phyloP scores from a whole-genome alignment of 768 basidiomycete species.

The Collybia sp. region DNA sequence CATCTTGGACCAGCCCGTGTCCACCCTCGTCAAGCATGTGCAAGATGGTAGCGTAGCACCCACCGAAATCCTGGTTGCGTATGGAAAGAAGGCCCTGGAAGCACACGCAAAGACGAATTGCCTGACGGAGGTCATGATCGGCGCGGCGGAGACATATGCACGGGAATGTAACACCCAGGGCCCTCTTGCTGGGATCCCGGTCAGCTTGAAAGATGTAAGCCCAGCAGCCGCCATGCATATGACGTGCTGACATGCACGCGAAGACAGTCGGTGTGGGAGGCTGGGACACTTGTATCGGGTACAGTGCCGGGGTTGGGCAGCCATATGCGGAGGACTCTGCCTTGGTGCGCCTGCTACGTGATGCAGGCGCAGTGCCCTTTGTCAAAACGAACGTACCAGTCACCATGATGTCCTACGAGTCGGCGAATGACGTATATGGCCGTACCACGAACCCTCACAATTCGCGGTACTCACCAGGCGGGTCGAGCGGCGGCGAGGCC shows the following conservation, averaged over 20 bases:
- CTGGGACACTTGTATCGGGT: slow-evolving; percentile 56
- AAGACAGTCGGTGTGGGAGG: slow-evolving; percentile 51
- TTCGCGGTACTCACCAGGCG: slow-evolving; percentile 49
- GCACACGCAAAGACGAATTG: slow-evolving; percentile 50
- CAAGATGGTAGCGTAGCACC: slow-evolving; percentile 23
- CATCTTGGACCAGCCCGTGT: slow-evolving; percentile 25
- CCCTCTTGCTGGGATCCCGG: slow-evolving; percentile 50
- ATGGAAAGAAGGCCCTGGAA: slow-evolving; percentile 39
- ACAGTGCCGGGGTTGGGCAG: slow-evolving; percentile 42
- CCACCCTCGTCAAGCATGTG: slow-evolving; percentile 23
- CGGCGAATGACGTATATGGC: slow-evolving; percentile 54
- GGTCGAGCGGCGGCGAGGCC: slow-evolving; percentile 65
- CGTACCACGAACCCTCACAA: slow-evolving; percentile 60
- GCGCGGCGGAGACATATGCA: slow-evolving; percentile 27
- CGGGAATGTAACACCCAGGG: slow-evolving; percentile 23
- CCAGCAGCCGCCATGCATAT: not conserved
- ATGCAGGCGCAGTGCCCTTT: slow-evolving; percentile 62
- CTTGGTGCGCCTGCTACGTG: slow-evolving; percentile 45
- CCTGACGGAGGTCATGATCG: slow-evolving; percentile 51
- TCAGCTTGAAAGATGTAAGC: slow-evolving; percentile 46
- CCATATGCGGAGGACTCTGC: slow-evolving; percentile 44
- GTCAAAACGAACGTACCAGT: slow-evolving; percentile 65
- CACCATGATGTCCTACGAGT: slow-evolving; percentile 56
- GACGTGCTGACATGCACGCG: slow-evolving; percentile 6
- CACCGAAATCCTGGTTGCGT: slow-evolving; percentile 32